Percentiles rank a stretch among this genome's conserved stretches.
Evolutionary conservation across 2,329 filamentous ascomycete species (phyloP).

Genomic region (Neoascochyta sp.): DNA sequence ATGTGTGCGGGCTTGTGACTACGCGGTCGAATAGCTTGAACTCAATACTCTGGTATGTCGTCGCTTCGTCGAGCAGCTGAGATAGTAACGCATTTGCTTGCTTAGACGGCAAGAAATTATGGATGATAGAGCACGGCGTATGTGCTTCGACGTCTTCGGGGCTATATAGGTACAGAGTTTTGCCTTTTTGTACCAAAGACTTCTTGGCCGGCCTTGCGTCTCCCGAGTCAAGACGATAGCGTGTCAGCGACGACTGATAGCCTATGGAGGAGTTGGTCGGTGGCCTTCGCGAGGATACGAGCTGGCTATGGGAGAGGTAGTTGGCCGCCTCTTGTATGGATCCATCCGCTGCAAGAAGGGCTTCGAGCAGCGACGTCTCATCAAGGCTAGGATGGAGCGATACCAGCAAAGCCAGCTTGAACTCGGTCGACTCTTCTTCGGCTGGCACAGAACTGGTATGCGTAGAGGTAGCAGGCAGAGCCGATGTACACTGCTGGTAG

Average conservation of each 20-base stretch:
- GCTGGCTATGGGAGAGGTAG: constrained; percentile 45
- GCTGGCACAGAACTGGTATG: too few relatives aligned
- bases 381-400: constrained; percentile 67
- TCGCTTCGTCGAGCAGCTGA: constrained; percentile 72
- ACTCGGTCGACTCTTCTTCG: constrained; percentile 76
- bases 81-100: constrained; percentile 69
- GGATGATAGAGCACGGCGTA: constrained; percentile 87
- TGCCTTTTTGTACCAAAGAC: constrained; percentile 67
- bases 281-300: constrained; percentile 35
- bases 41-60: constrained; percentile 64
- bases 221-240: constrained; percentile 17
- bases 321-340: constrained; percentile 64
- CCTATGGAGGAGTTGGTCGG: constrained; percentile 20
- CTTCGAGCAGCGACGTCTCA: constrained; percentile 69
- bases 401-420: constrained; percentile 79
- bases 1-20: constrained; percentile 80
- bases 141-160: constrained; percentile 75
- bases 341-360: constrained; percentile 73
- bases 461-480: constrained; percentile 1
- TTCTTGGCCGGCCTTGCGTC: constrained; percentile 24
- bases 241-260: constrained; percentile 44
- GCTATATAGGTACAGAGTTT: constrained; percentile 78
- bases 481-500: constrained; percentile 1
- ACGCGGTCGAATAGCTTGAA: constrained; percentile 89
- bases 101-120: constrained; percentile 75